These are phyloP conservation scores for Raphanus raphanistrum DNA, from an alignment of 345 rosid species.

Conservation along the genomic window DNA sequence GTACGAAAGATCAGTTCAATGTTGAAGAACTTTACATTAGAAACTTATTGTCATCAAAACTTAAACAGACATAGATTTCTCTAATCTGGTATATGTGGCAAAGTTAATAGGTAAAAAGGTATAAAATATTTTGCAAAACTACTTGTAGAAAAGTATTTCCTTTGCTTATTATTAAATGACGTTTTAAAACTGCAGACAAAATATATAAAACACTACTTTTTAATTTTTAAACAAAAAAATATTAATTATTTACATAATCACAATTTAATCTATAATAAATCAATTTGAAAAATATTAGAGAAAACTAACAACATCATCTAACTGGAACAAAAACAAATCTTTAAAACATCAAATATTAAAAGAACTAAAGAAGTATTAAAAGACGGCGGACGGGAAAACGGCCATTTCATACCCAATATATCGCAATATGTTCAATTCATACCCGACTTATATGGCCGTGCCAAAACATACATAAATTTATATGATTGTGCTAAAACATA, in stretches of 20 bases:
- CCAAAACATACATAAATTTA: too few species aligned
- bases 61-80: not conserved
- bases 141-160: not conserved
- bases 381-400: not conserved
- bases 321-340: not conserved
- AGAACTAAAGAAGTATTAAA: not conserved
- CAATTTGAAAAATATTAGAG: too few species aligned
- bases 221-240: not conserved
- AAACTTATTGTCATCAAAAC: not conserved
- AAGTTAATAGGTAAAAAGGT: not conserved
- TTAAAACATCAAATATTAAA: not conserved
- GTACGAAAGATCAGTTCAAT: not conserved
- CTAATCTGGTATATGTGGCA: not conserved
- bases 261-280: too few species aligned
- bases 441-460: too few species aligned
- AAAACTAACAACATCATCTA: not conserved
- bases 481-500: too few species aligned
- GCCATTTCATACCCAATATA: too few species aligned
- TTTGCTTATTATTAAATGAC: slow-evolving; percentile 1
- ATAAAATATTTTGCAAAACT: not conserved
- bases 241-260: not conserved
- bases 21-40: not conserved
- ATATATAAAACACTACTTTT: not conserved
- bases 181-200: not conserved
- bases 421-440: too few species aligned